Evolutionary conservation across 768 basidiomycete species (phyloP), one percentile per base, ranked within the genome.

Genomic region (Cystobasidium onofrii): DNA sequence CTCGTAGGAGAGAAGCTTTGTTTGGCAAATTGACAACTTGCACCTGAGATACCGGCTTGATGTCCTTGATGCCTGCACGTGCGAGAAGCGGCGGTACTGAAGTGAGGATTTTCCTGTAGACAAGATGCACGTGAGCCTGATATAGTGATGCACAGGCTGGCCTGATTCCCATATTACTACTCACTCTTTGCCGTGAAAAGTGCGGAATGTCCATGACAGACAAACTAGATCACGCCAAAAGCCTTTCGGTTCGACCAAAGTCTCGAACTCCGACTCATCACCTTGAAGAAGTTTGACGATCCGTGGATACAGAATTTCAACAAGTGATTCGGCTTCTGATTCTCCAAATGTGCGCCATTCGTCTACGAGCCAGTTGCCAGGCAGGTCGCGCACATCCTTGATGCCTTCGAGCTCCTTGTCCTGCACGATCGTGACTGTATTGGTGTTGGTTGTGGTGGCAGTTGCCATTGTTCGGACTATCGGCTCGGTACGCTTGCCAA

Each of bases 181-280:
- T 71, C 55, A 60, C 69, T 71, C 69, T 33, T 36, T 31, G 25
- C 25, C n/a, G 39, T 71, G 69, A 25, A 71, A 57, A 3, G 69
- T 57, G 15, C 69, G 69, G 15, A 71, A 71, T 3, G 52, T 33
- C 69, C 69, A 71, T 18, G 54, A 54, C 54, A 71, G 39, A 55
- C 13, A n/a, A n/a, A 60, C 55, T 1, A 27, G 54, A 29, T 71
- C 69, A 6, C 69, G 29, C 69, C 69, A 71, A 34, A 71, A 71
- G 23, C 69, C 55, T 4, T 55, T 36, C 31, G 10, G 10, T 6
- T 33, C 25, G 36, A 57, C 29, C 20, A 71, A 52, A 15, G 20
- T 20, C 7, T 43, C 13, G 20, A 67, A 46, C 27, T 25, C 50
- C 10, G 41, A 15, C 27, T 41, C 65, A 50, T 41, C 39, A 33